phyloP scores from a whole-genome alignment of 225 moss, liverwort and hornwort species.

The Pleurozium schreberi region DNA sequence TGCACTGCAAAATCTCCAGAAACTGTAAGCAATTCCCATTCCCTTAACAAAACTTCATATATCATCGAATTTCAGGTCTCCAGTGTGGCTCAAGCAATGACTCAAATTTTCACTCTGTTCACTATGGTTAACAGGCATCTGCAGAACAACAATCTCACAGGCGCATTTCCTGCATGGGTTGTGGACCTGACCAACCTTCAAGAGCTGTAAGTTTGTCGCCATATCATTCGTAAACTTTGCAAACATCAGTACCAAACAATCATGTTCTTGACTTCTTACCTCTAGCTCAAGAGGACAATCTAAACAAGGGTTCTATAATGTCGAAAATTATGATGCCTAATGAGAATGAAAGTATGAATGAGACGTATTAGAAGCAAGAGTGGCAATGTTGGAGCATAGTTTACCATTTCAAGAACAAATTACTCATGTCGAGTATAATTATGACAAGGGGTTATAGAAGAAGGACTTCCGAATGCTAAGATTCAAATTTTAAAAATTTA shows the following conservation, averaged over 20 bases:
- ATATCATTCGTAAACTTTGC: background rate
- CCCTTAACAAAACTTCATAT: background rate
- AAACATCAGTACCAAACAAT: background rate
- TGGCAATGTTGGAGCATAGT: background rate
- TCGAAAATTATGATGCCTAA: background rate
- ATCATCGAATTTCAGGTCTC: background rate
- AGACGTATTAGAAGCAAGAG: background rate
- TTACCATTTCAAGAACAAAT: background rate
- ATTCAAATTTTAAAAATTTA: background rate
- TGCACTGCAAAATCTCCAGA: conserved; percentile 5
- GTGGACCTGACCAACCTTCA: conserved; percentile 4
- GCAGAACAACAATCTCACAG: conserved; percentile 25
- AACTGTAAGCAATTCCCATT: conserved; percentile 9
- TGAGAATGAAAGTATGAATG: background rate
- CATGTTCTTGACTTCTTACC: background rate
- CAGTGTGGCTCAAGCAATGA: background rate
- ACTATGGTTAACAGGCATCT: conserved; percentile 4
- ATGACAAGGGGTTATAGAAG: background rate
- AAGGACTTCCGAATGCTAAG: background rate
- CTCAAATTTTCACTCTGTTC: background rate
- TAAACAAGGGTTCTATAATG: background rate
- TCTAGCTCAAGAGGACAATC: background rate
- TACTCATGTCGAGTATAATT: background rate
- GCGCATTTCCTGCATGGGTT: conserved; percentile 27
- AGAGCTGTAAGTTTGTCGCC: conserved; percentile 12